Base-by-base conservation (phyloP, 495 filamentous ascomycete genomes). In the Xylaria telfairii region DNA sequence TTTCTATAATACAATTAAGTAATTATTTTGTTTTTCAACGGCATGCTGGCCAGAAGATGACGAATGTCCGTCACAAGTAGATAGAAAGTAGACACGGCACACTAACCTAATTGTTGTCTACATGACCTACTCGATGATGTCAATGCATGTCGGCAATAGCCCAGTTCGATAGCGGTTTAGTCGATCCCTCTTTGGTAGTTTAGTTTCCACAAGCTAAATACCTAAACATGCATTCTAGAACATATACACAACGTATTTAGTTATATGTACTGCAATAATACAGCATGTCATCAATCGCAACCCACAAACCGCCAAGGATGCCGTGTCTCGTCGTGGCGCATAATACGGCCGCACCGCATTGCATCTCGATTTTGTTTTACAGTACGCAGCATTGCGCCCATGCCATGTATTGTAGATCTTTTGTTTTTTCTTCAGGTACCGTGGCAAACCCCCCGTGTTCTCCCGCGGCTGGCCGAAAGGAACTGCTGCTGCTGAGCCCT, bases 271-370 rank as follows among this genome's bases (percentile, higher is more conserved):
- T n/a, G n/a, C n/a, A n/a, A n/a, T n/a, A n/a, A n/a, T n/a, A n/a
- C n/a, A n/a, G n/a, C n/a, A n/a, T n/a, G n/a, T n/a, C n/a, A n/a
- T n/a, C n/a, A n/a, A n/a, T n/a, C n/a, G n/a, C n/a, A n/a, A n/a
- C n/a, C n/a, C n/a, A n/a, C n/a, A n/a, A 54, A 28, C n/a, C 3
- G 30, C 64, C 13, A n/a, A 66, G 47, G 6, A 66, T 54, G 64
- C 13, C 30, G 64, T 66, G 64, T n/a, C 64, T 54, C 64, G 62
- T 66, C 28, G 64, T 42, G 46, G 47, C 64, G 64, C 64, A 66
- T 66, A 24, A 15, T 26, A 26, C 44, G 30, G 28, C 44, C 51
- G 46, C 44, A 65, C n/a, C 44, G 59, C 56, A 64, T 30, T 30
- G 64, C 64, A 19, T 54, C 28, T 34, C 44, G 28, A n/a, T n/a